Evolutionary conservation across 805 yeast genomes (phyloP).

Genomic region (Lachancea cidri): DNA sequence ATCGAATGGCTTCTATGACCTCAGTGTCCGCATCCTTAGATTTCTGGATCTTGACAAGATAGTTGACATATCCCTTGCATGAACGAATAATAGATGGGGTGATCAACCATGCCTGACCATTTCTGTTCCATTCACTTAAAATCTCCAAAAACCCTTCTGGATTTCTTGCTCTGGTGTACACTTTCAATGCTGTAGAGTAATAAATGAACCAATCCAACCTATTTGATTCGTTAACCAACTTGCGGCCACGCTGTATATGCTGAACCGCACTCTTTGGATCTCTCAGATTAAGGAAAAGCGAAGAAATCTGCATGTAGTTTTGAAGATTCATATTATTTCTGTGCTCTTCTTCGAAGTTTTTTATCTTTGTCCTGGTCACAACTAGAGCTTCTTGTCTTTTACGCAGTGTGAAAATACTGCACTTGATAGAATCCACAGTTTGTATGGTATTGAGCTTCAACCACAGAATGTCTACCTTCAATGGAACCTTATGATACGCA

Average conservation of each 20-base stretch:
- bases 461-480: constrained; percentile 24
- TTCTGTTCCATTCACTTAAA: constrained; percentile 25
- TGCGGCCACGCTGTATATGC: constrained; percentile 8
- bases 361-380: constrained; percentile 7
- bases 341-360: constrained; percentile 15
- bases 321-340: constrained; percentile 15
- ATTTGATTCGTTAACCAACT: constrained; percentile 11
- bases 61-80: constrained; percentile 19
- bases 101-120: constrained; percentile 14
- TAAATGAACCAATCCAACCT: constrained; percentile 20
- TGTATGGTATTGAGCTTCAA: constrained; percentile 14
- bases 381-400: constrained; percentile 3
- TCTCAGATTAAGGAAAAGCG: constrained; percentile 13
- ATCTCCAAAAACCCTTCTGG: constrained; percentile 10
- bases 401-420: background rate
- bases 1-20: constrained; percentile 7
- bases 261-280: constrained; percentile 12
- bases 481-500: constrained; percentile 15
- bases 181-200: constrained; percentile 18
- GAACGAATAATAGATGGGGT: constrained; percentile 20
- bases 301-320: constrained; percentile 21
- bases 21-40: background rate
- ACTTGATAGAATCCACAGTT: constrained; percentile 3
- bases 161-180: constrained; percentile 14
- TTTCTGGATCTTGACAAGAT: constrained; percentile 13